Conservation (phyloP, 2,329 filamentous ascomycete species). For the Penicillium crustosum region DNA sequence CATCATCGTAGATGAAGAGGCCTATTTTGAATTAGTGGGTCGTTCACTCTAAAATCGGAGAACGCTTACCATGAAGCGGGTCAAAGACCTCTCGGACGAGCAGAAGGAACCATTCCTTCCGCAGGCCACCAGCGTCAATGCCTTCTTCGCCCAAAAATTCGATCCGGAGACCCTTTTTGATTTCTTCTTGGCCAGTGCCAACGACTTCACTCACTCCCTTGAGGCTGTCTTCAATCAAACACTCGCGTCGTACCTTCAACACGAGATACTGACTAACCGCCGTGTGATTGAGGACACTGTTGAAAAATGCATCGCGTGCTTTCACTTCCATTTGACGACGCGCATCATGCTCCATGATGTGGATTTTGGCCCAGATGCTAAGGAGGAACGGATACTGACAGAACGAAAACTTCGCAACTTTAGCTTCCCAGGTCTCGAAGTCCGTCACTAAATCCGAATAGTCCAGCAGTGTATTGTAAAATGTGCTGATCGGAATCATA, state of each 20-base stretch:
- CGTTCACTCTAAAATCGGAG: background rate
- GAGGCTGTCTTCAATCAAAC: constrained; percentile 83
- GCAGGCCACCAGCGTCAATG: constrained; percentile 81
- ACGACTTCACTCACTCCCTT: constrained; percentile 82
- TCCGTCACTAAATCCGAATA: constrained; percentile 81
- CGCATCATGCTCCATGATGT: constrained; percentile 84
- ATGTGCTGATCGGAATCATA: constrained; percentile 75
- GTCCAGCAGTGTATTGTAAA: constrained; percentile 84
- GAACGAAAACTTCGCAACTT: constrained; percentile 73
- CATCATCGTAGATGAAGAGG: constrained; percentile 90
- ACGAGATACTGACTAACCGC: constrained; percentile 75
- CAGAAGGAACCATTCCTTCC: constrained; percentile 93
- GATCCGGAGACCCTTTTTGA: constrained; percentile 86
- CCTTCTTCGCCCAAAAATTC: constrained; percentile 87
- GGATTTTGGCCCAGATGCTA: constrained; percentile 89
- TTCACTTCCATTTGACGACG: constrained; percentile 85
- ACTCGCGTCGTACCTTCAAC: constrained; percentile 76
- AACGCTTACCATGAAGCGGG: constrained; percentile 72
- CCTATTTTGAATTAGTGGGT: constrained; percentile 50
- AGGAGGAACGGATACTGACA: constrained; percentile 91
- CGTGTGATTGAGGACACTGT: constrained; percentile 75
- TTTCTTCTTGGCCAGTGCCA: constrained; percentile 75
- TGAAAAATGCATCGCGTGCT: constrained; percentile 85
- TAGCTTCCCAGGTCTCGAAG: constrained; percentile 83
- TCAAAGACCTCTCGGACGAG: constrained; percentile 88